Base-by-base conservation (phyloP, 2,329 filamentous ascomycete genomes). In the Penicillium brasilianum region DNA sequence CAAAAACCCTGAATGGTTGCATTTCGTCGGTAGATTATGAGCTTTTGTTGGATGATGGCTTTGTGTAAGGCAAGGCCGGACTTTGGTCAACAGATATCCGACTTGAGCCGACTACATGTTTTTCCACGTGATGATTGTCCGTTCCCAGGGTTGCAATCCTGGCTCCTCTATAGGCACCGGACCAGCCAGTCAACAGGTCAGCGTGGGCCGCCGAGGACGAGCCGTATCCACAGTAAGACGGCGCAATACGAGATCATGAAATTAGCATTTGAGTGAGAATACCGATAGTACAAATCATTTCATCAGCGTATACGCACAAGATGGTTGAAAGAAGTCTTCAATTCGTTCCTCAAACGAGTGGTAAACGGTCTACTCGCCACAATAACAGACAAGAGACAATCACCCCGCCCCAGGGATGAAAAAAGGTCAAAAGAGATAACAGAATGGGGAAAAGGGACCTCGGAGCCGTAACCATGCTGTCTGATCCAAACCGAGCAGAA, bases 401-500 rank as follows among this genome's bases (percentile, higher is more conserved):
- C n/a, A 25, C 20, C 43, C 49, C 25, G 44, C 44, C 36, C 41
- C 22, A 48, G 2, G 18, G 18, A 39, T 32, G 22, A 50, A 14
- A 18, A 20, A 20, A 43, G 46, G 10, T 34, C 32, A 9, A 34
- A 34, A 34, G 3, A 34, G 10, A 34, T 4, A 9, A 34, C 10
- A 34, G 8, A 13, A 34, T 28, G 36, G 43, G 34, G 34, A 54
- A 52, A 37, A 49, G 55, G n/a, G 46, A 52, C 59, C 55, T 55
- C 62, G 22, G 62, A 60, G 50, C 59, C 60, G 41, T 41, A 55
- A 56, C 36, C 61, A 60, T 51, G 39, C 48, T 52, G 43, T 60
- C 53, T 53, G 18, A 44, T 18, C 49, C 37, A 58, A 46, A 56
- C 55, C 59, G 49, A 53, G 28, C 39, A 48, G 57, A 57, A 25